A percentile compares a stretch with the other conserved stretches of the same genome.
Evolutionary conservation across 495 filamentous ascomycete genomes (phyloP).

Genomic region (Hypoxylon subgilvum): DNA sequence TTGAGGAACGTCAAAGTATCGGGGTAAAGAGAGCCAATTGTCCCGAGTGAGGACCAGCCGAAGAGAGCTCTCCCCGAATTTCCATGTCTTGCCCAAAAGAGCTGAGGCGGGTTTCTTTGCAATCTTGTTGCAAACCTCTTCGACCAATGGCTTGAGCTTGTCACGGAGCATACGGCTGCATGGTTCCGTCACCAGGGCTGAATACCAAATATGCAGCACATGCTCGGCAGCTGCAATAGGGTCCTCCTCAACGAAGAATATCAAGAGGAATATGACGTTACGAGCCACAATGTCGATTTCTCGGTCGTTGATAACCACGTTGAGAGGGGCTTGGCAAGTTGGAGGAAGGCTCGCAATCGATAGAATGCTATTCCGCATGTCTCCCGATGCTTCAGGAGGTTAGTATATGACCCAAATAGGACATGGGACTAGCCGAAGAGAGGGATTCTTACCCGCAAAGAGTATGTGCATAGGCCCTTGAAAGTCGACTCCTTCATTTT

Average conservation of each 20-base stretch:
- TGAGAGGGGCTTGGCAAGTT: conserved; percentile 30
- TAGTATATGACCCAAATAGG: background rate
- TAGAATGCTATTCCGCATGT: conserved; percentile 54
- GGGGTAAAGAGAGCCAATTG: conserved; percentile 25
- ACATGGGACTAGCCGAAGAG: background rate
- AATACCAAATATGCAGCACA: conserved; percentile 35
- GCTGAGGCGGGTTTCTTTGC: conserved; percentile 8
- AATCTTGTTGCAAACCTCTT: conserved; percentile 30
- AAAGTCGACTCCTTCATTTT: conserved; percentile 51
- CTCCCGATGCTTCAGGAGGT: conserved; percentile 50
- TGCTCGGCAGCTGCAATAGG: conserved; percentile 7
- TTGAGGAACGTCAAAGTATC: conserved; percentile 23
- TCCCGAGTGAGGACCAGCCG: conserved; percentile 29
- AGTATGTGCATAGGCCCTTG: conserved; percentile 43
- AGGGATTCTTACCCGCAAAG: conserved; percentile 48
- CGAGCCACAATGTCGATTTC: conserved; percentile 54
- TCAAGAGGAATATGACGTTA: conserved; percentile 56
- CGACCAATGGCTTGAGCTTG: conserved; percentile 19
- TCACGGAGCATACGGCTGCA: conserved; percentile 14
- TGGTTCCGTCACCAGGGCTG: conserved; percentile 20
- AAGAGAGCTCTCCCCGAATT: conserved; percentile 23
- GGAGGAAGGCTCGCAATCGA: conserved; percentile 46
- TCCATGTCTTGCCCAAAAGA: conserved; percentile 31
- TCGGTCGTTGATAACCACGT: conserved; percentile 51
- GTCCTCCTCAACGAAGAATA: conserved; percentile 33